Evolutionary conservation across 1,139 yeast genomes (phyloP).

Genomic region (Yamadazyma oceani): DNA sequence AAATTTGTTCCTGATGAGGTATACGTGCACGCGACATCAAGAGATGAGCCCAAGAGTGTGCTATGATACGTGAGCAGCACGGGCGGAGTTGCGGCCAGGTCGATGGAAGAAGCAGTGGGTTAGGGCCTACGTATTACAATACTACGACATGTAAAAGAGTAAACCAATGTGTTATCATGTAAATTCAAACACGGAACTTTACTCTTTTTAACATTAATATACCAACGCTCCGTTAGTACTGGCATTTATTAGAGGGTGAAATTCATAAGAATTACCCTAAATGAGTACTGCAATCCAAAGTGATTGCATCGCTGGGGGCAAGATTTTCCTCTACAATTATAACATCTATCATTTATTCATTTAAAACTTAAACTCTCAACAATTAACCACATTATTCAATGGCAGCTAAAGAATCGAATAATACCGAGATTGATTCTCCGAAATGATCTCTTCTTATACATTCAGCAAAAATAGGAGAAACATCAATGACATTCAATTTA

Average conservation of each 20-base stretch:
- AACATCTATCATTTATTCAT: conserved; percentile 3
- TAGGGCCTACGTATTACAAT: too few species aligned
- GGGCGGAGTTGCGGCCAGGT: too few species aligned
- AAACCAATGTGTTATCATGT: too few species aligned
- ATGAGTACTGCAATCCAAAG: conserved; percentile 55
- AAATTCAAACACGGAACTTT: background rate
- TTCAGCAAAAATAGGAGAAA: conserved; percentile 93
- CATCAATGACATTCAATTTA: conserved; percentile 85
- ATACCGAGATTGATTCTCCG: conserved; percentile 91
- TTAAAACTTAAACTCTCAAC: background rate
- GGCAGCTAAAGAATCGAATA: conserved; percentile 82
- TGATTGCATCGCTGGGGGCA: conserved; percentile 57
- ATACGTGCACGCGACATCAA: conserved; percentile 3
- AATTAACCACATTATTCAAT: conserved; percentile 39
- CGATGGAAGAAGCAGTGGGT: too few species aligned
- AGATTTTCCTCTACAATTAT: background rate
- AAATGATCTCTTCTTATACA: conserved; percentile 98
- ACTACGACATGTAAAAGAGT: too few species aligned
- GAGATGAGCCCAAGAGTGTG: too few species aligned
- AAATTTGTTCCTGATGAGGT: conserved; percentile 1
- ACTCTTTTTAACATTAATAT: conserved; percentile 20
- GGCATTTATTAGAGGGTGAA: conserved; percentile 21
- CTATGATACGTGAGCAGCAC: too few species aligned
- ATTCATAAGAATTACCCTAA: conserved; percentile 11
- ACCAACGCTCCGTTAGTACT: conserved; percentile 72